Base-by-base conservation (phyloP, 1,284 basidiomycete genomes). In the Moesziomyces parantarcticus region DNA sequence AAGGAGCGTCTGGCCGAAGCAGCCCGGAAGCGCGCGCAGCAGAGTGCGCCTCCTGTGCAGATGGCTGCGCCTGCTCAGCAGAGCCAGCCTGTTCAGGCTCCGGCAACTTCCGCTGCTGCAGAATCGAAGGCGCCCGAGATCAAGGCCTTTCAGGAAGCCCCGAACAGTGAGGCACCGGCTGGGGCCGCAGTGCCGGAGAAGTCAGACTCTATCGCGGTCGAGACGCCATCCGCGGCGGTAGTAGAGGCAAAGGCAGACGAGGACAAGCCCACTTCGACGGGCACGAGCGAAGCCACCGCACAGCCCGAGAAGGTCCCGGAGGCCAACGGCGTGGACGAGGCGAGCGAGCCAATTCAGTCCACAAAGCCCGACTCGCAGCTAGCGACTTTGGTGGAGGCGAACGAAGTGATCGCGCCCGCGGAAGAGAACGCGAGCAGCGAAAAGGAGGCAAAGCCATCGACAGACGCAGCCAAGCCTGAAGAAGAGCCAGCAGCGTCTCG, bases 1-100 rank as follows among this genome's bases (percentile, higher is more conserved):
- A 68, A 78, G 45, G 67, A 78, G 45, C 66, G 76, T 14, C 56
- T 78, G 1, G 75, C 75, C 0, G 76, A 78, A 50, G 76, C 76
- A 18, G 76, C 76, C 3, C 45, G 67, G 20, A 78, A 78, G 43
- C 46, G 76, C 20, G 67, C 70, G 7, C 57, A 58, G 48, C 58
- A 50, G 54, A 41, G 20, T 39, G 22, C 51, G 29, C n/a, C 49
- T 7, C 23, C 45, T 3, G 53, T 18, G 40, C 40, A 47, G 22
- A 47, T 57, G 8, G 50, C 41, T n/a, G 40, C 59, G n/a, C 11
- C 42, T 18, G 61, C 55, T 40, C 53, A 45, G 50, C 40, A 45
- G 5, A 42, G 14, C 21, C 49, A 47, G 34, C 64, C 52, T 20
- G 29, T 34, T 10, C 49, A 49, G 29, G 43, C 32, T 3, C 18